Evolutionary conservation across 306 rosid genomes (phyloP).

Genomic region (Lagenaria siceraria): DNA sequence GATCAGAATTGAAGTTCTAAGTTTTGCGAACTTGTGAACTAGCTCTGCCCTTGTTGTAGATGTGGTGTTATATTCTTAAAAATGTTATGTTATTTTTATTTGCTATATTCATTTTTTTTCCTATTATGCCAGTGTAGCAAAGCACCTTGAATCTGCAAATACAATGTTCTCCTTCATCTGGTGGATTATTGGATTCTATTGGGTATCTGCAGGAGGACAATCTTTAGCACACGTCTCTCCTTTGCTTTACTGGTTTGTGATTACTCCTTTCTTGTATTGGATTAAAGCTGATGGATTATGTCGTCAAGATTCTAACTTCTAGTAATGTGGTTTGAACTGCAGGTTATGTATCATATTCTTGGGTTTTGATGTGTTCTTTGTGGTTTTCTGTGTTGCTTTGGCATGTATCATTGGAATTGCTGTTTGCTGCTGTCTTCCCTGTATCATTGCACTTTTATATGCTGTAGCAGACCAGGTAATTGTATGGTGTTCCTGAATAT

Average conservation of each 20-base stretch:
- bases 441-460: constrained; percentile 48
- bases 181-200: constrained; percentile 98
- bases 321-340: constrained; percentile 47
- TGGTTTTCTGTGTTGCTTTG: constrained; percentile 92
- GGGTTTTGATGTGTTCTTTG: constrained; percentile 98
- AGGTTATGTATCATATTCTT: constrained; percentile 92
- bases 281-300: background rate
- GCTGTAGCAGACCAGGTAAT: constrained; percentile 95
- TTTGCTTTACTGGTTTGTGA: constrained; percentile 77
- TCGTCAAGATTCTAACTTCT: constrained; percentile 15
- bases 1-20: background rate
- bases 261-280: background rate
- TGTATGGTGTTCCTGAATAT: constrained; percentile 5
- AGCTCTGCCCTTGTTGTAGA: background rate
- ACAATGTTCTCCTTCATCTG: constrained; percentile 94
- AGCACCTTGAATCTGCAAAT: constrained; percentile 89
- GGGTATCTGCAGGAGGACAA: constrained; percentile 92
- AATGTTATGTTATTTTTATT: background rate
- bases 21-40: background rate
- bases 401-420: constrained; percentile 92
- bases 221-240: constrained; percentile 56
- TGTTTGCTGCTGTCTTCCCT: constrained; percentile 94
- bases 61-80: background rate
- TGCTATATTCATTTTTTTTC: background rate
- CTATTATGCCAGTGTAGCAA: constrained; percentile 43